Evolutionary conservation across 257 asterid species (phyloP).

Genomic region (Nicotiana tabacum): DNA sequence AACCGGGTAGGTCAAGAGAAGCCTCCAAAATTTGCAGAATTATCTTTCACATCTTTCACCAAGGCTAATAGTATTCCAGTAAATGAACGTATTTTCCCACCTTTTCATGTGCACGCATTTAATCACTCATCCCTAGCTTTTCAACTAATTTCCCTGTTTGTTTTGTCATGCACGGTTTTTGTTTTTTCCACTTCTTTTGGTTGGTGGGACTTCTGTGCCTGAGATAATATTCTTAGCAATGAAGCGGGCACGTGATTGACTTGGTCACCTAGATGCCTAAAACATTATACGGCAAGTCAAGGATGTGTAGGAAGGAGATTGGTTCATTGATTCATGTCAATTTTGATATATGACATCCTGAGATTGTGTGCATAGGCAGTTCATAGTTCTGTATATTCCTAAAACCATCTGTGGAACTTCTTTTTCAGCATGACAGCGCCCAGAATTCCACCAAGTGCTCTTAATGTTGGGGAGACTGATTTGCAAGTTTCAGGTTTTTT

Average conservation of each 20-base stretch:
- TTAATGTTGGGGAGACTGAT: constrained; percentile 68
- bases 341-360: background rate
- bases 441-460: constrained; percentile 78
- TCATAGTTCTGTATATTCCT: background rate
- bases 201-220: background rate
- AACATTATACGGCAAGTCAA: background rate
- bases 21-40: background rate
- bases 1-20: constrained; percentile 59
- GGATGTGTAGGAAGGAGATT: constrained; percentile 2
- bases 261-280: background rate
- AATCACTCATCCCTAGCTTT: background rate
- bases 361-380: background rate
- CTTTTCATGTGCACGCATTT: background rate
- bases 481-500: constrained; percentile 54
- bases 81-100: background rate
- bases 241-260: background rate
- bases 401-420: background rate
- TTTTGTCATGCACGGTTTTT: background rate
- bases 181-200: background rate
- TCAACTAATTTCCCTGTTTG: background rate
- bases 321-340: background rate
- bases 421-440: constrained; percentile 90
- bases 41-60: background rate
- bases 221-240: background rate
- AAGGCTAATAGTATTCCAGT: background rate